These are phyloP conservation scores for Eutypa lata DNA, from an alignment of 2,329 filamentous ascomycete species.

Conservation along the genomic window DNA sequence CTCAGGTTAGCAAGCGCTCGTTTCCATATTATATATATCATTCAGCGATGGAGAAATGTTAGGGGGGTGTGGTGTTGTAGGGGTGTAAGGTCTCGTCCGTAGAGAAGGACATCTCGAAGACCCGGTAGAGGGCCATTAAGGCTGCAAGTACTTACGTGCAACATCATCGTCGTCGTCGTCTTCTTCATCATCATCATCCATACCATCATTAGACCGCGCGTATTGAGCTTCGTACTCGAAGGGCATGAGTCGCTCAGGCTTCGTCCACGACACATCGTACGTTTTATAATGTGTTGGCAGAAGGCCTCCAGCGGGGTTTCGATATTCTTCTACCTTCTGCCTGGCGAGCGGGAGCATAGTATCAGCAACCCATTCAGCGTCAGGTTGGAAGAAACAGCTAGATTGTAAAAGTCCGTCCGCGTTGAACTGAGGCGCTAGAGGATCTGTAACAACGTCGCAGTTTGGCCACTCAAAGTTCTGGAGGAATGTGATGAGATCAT, in stretches of 20 bases:
- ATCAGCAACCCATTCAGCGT: not conserved
- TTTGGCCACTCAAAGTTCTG: not conserved
- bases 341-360: not conserved
- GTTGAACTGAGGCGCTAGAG: not conserved
- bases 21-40: too few species aligned
- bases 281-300: not conserved
- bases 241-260: not conserved
- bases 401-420: not conserved
- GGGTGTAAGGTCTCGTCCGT: too few species aligned
- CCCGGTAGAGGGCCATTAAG: too few species aligned
- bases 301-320: too few species aligned
- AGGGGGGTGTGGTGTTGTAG: too few species aligned
- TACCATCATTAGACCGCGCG: not conserved
- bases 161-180: not conserved
- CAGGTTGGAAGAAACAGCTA: not conserved
- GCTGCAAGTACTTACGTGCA: too few species aligned
- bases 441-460: not conserved
- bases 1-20: too few species aligned
- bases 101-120: too few species aligned
- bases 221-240: not conserved
- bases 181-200: not conserved
- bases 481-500: not conserved
- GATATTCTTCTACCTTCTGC: not conserved
- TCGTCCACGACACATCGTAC: not conserved
- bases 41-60: too few species aligned